Evolutionary conservation across 305 asterid species (phyloP).

Genomic region (Caryopteris hybrid): DNA sequence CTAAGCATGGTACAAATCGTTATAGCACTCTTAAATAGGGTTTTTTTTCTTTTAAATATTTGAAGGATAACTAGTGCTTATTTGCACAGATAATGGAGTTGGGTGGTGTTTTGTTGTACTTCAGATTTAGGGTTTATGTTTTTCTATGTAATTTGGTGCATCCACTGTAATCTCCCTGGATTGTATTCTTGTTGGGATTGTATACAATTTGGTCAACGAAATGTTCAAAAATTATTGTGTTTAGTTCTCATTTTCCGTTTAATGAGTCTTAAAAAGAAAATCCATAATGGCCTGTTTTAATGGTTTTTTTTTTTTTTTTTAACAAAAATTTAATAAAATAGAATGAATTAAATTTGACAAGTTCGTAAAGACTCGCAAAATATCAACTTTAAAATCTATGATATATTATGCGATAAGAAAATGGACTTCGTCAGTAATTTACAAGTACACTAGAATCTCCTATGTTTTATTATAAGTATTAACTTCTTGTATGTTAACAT

Average conservation of each 20-base stretch:
- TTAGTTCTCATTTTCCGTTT: background rate
- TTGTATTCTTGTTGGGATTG: constrained; percentile 25
- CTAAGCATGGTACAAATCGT: constrained; percentile 87
- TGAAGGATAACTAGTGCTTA: constrained; percentile 11
- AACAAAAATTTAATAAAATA: too few relatives aligned
- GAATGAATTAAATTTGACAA: too few relatives aligned
- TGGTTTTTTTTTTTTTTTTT: too few relatives aligned
- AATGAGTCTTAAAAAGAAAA: too few relatives aligned
- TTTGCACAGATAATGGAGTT: constrained; percentile 19
- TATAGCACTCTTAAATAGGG: constrained; percentile 71
- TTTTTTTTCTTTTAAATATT: background rate
- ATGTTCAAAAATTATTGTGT: constrained; percentile 2
- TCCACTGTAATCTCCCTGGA: constrained; percentile 22
- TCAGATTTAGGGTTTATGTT: constrained; percentile 4
- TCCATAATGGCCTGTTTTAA: too few relatives aligned
- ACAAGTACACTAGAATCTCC: too few relatives aligned
- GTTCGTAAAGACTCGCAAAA: too few relatives aligned
- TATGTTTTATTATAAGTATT: too few relatives aligned
- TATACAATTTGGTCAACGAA: constrained; percentile 15
- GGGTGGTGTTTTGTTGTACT: constrained; percentile 6
- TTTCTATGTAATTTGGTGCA: constrained; percentile 12
- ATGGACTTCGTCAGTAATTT: too few relatives aligned
- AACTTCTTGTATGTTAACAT: too few relatives aligned
- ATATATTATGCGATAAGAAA: too few relatives aligned
- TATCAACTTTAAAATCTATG: too few relatives aligned